These are phyloP conservation scores for Cystobasidium tubakii DNA, from an alignment of 768 basidiomycete genomes.

Conservation along the genomic window DNA sequence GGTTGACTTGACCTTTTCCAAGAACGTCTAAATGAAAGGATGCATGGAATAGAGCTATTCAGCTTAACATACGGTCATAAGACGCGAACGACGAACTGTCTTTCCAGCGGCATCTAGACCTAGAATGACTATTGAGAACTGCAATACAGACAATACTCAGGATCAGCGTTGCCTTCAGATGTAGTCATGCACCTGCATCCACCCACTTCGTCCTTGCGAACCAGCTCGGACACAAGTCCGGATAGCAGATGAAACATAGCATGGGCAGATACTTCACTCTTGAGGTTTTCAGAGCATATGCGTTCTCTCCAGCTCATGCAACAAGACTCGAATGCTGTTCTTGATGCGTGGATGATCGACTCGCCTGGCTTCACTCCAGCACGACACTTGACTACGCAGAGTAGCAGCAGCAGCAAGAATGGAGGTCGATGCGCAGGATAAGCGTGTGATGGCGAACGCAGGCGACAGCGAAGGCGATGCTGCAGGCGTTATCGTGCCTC, in stretches of 20 bases:
- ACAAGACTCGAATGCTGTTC: background rate
- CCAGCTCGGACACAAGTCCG: constrained; percentile 19
- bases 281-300: background rate
- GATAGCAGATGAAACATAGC: constrained; percentile 36
- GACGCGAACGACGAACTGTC: constrained; percentile 63
- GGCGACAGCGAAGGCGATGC: background rate
- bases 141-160: constrained; percentile 49
- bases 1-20: constrained; percentile 88
- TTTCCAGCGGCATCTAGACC: constrained; percentile 90
- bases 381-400: too few species aligned
- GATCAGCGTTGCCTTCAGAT: background rate
- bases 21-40: constrained; percentile 1
- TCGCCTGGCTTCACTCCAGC: background rate
- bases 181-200: constrained; percentile 49
- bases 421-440: background rate
- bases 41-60: background rate
- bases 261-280: background rate
- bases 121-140: constrained; percentile 90
- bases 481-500: constrained; percentile 2
- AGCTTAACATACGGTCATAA: background rate
- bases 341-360: background rate
- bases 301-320: background rate
- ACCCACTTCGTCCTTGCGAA: constrained; percentile 37
- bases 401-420: background rate
- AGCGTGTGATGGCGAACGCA: background rate